Evolutionary conservation across 768 basidiomycete species (phyloP), one percentile per base, ranked within the genome.

Genomic region (Termitomyces bulborhizus): DNA sequence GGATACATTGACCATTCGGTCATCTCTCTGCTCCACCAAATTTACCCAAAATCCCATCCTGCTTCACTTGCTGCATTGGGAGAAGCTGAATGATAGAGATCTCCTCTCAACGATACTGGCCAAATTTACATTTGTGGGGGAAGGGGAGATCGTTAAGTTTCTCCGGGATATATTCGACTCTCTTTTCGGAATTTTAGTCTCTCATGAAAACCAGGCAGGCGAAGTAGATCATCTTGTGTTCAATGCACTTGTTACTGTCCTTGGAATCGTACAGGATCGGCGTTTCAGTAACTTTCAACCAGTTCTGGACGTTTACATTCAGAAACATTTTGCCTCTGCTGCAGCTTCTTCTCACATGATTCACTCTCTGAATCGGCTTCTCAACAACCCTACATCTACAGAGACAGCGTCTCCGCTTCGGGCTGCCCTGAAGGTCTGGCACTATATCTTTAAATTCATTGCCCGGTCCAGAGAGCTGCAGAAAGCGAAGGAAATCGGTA

Each of bases 281-380:
- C 83, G 96, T 27, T 98, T 98, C 78, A 89, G 86, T 69, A 93
- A 96, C 69, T 98, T 98, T 76, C 86, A 90, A 61, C 87, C 92
- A 2, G 93, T 96, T 4, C 75, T 98, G 57, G 93, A 97, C 63
- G 85, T 93, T 24, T 98, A 98, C 68, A 93, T 98, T 64, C 86
- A 91, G 64, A 75, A 84, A 53, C 93, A 98, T 63, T 98, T 96
- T 74, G 83, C 73, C 58, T 90, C 83, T 64, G 82, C 90, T 4
- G 71, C 84, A 9, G 93, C 92, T 0, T 85, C 90, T 3, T 87
- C 88, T 21, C 90, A 86, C 64, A 86, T 98, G 63, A 82, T 98
- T 40, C 84, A 82, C 57, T 90, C 91, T 7, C 90, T 98, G 89
- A 90, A 90, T 64, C 79, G 83, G 26, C 80, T 97, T 13, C 75